phyloP scores from a whole-genome alignment of 768 basidiomycete genomes.

The Trametes cingulata region DNA sequence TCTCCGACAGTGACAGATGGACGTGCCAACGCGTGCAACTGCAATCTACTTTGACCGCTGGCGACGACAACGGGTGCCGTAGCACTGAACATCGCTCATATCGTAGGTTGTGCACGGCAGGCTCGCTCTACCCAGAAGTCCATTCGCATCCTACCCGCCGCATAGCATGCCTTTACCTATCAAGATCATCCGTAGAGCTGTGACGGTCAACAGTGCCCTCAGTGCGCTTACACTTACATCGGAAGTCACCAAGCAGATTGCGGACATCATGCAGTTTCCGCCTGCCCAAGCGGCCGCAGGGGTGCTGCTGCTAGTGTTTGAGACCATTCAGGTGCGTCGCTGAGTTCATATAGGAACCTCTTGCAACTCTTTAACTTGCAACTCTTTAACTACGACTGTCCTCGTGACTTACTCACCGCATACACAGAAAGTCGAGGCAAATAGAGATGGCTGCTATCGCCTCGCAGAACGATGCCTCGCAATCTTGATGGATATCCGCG shows the following conservation, averaged over 20 bases:
- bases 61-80: too few relatives aligned
- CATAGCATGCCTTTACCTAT: not conserved
- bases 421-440: constrained; percentile 34
- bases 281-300: constrained; percentile 44
- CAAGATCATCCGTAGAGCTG: constrained; percentile 23
- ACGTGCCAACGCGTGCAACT: too few relatives aligned
- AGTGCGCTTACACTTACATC: constrained; percentile 34
- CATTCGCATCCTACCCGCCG: constrained; percentile 3
- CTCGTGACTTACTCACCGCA: not conserved
- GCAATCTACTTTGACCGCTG: too few relatives aligned
- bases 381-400: too few relatives aligned
- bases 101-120: too few relatives aligned
- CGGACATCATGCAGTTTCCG: constrained; percentile 41
- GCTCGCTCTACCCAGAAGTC: not conserved
- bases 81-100: too few relatives aligned
- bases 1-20: too few relatives aligned
- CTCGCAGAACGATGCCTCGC: constrained; percentile 43
- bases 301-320: constrained; percentile 43
- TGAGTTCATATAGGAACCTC: too few relatives aligned
- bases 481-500: constrained; percentile 44
- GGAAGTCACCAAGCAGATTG: constrained; percentile 33
- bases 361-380: too few relatives aligned
- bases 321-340: constrained; percentile 44
- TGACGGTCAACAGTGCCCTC: constrained; percentile 30
- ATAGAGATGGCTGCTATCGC: constrained; percentile 41